Percentiles rank a stretch among this genome's conserved stretches.
Conservation (phyloP, 2,329 filamentous ascomycete species). For the Apiospora kogelbergensis region DNA sequence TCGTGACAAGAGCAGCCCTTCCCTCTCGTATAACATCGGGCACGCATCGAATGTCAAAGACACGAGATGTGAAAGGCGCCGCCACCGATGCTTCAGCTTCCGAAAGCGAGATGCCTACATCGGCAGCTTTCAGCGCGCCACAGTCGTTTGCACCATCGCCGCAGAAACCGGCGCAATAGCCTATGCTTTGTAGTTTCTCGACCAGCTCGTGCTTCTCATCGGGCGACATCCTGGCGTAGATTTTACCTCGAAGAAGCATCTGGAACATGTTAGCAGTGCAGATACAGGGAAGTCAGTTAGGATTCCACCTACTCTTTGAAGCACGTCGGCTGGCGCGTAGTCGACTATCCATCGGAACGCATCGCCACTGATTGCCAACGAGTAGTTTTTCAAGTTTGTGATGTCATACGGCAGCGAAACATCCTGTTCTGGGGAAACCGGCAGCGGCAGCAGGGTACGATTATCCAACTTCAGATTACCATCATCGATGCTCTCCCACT, state of each 20-base stretch:
- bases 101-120: slow-evolving; percentile 94
- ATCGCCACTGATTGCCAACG: slow-evolving; percentile 85
- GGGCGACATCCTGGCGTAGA: slow-evolving; percentile 97
- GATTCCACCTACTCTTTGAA: slow-evolving; percentile 60
- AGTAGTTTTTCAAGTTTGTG: slow-evolving; percentile 79
- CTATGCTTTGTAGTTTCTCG: slow-evolving; percentile 93
- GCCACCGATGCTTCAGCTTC: slow-evolving; percentile 97
- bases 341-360: slow-evolving; percentile 97
- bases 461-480: slow-evolving; percentile 74
- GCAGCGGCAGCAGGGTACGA: slow-evolving; percentile 73
- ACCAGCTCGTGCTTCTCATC: slow-evolving; percentile 98
- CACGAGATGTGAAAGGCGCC: slow-evolving; percentile 92
- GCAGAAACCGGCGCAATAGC: slow-evolving; percentile 94
- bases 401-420: slow-evolving; percentile 84
- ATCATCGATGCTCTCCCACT: slow-evolving; percentile 96
- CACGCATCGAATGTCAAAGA: slow-evolving; percentile 96
- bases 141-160: slow-evolving; percentile 98
- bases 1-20: slow-evolving; percentile 91
- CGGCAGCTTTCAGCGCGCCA: slow-evolving; percentile 92
- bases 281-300: not conserved
- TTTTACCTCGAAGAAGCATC: slow-evolving; percentile 88
- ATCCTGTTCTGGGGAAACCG: slow-evolving; percentile 70
- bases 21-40: slow-evolving; percentile 91
- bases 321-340: slow-evolving; percentile 76
- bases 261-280: slow-evolving; percentile 34